Evolutionary conservation across 2,329 filamentous ascomycete genomes (phyloP).

Genomic region (Arthroderma sp.): DNA sequence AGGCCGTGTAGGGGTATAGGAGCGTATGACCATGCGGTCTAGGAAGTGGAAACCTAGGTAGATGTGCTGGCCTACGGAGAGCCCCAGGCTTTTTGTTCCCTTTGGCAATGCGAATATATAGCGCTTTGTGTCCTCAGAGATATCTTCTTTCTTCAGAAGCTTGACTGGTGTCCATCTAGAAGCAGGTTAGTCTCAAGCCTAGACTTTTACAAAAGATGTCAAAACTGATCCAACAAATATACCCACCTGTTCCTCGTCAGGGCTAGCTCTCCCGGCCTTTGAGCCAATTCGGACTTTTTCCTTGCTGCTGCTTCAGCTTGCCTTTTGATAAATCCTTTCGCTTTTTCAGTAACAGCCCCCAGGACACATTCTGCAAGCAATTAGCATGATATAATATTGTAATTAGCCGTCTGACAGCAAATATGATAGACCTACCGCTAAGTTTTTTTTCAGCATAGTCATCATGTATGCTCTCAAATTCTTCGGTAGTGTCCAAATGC

Average conservation of each 20-base stretch:
- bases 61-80: constrained; percentile 41
- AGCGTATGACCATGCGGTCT: constrained; percentile 38
- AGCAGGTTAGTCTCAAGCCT: background rate
- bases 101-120: constrained; percentile 37
- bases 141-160: constrained; percentile 22
- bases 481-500: constrained; percentile 36
- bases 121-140: constrained; percentile 33
- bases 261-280: constrained; percentile 20
- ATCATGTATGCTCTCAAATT: constrained; percentile 40
- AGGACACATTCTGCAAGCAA: constrained; percentile 34
- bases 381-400: background rate
- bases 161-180: constrained; percentile 34
- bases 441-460: constrained; percentile 39
- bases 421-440: constrained; percentile 19
- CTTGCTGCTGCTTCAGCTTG: constrained; percentile 30
- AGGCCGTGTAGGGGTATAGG: constrained; percentile 39
- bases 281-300: constrained; percentile 19
- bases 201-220: background rate
- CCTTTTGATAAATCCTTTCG: constrained; percentile 34
- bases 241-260: constrained; percentile 23
- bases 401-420: background rate
- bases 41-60: constrained; percentile 40
- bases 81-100: constrained; percentile 29
- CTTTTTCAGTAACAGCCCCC: constrained; percentile 38
- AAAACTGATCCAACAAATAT: background rate